Base-by-base conservation (phyloP, 1,139 yeast genomes). In the Candida sanyaensis region DNA sequence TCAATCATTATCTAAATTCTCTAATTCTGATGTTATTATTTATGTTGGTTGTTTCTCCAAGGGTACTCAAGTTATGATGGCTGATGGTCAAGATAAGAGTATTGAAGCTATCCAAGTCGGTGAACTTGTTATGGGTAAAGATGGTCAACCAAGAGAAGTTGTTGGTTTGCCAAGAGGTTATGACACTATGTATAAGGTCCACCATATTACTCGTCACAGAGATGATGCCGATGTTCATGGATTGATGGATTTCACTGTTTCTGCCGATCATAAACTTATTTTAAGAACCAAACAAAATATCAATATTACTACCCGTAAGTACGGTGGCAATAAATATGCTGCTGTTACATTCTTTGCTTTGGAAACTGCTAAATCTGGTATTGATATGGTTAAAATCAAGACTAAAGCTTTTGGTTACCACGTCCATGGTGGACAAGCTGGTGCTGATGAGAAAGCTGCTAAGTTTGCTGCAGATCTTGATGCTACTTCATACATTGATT, bases 1-100 rank as follows among this genome's bases (percentile, higher is more conserved):
- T 31, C 99, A 93, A 76, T 90, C 98, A 1, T 80, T 93, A 65
- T 93, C 99, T 55, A 93, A 93, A 73, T 93, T 85, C 74, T 93
- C 99, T 53, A 93, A 93, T 80, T 93, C 98, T 24, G 98, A 93
- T 69, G 88, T 89, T 49, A 93, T 93, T 68, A 88, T 92, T 63
- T 93, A 93, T 64, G 96, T 90, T 46, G 97, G 97, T 49, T 87
- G 87, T 66, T 64, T 65, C 39, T 62, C 62, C 50, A 50, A 63
- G 42, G 71, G 77, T 44, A 73, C 77, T 36, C 49, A 65, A 49
- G 77, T 73, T 36, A 49, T 73, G 59, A 72, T 71, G 77, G 67
- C 74, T 31, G 66, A 71, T 56, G 78, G 78, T 59, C 43, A 63
- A 29, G 65, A 62, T 37, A 61, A 59, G 46, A 46, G 52, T 1